Percentiles rank a stretch among this genome's conserved stretches.
Conservation (phyloP, 2,329 filamentous ascomycete genomes). For the Sphaceloma murrayae region DNA sequence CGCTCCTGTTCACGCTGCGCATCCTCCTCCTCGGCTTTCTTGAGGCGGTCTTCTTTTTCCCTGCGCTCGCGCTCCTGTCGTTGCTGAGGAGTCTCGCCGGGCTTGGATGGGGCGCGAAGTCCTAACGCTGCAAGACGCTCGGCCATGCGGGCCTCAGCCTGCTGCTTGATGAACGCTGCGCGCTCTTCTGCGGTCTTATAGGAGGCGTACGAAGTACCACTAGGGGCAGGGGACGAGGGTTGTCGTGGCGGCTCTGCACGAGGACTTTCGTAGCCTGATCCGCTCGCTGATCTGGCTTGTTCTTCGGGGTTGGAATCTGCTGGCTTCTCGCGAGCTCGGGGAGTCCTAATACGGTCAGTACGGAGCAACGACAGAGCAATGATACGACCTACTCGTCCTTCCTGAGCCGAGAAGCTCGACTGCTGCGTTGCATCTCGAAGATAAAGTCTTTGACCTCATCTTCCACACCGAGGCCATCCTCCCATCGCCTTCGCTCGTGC, state of each 20-base stretch:
- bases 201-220: conserved; percentile 62
- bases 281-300: conserved; percentile 25
- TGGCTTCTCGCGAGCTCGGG: conserved; percentile 15
- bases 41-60: conserved; percentile 78
- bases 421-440: conserved; percentile 84
- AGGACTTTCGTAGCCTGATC: conserved; percentile 26
- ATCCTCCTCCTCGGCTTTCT: conserved; percentile 90
- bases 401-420: conserved; percentile 62
- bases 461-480: conserved; percentile 90
- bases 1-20: conserved; percentile 77
- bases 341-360: conserved; percentile 13
- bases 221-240: conserved; percentile 37
- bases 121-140: conserved; percentile 89
- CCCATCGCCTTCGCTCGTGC: conserved; percentile 88
- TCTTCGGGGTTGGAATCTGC: conserved; percentile 20
- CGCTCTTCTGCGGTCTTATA: conserved; percentile 90
- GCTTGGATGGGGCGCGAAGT: conserved; percentile 70
- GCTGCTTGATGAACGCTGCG: conserved; percentile 91
- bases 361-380: background rate
- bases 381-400: conserved; percentile 45
- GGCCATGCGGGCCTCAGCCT: conserved; percentile 93
- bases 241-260: conserved; percentile 20
- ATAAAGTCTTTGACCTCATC: conserved; percentile 97
- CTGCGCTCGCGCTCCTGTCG: conserved; percentile 77
- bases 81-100: conserved; percentile 69